These are phyloP conservation scores for Globisporangium emineosum DNA, from an alignment of 352 stramenopile genomes.

Conservation along the genomic window DNA sequence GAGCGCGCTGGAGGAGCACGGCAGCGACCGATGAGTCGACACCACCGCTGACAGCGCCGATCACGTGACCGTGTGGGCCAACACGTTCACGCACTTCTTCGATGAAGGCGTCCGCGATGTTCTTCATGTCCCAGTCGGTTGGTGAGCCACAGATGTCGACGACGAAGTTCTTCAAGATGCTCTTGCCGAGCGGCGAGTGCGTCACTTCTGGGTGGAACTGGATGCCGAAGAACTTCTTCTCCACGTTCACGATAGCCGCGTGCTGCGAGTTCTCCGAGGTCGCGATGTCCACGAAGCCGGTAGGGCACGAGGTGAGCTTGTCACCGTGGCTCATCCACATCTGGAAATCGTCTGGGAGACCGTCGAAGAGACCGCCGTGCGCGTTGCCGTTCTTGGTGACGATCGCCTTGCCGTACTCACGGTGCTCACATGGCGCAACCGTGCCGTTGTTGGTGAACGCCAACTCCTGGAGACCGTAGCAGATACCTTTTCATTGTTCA, in stretches of 20 bases:
- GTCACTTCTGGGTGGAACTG: conserved; percentile 98
- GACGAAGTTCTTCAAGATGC: conserved; percentile 97
- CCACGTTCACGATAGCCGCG: conserved; percentile 93
- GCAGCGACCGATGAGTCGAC: conserved; percentile 99
- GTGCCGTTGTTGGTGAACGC: conserved; percentile 95
- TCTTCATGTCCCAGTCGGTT: conserved; percentile 98
- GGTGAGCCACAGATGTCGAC: conserved; percentile 93
- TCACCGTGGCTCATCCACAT: conserved; percentile 99
- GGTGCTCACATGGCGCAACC: conserved; percentile 91
- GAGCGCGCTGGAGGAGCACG: conserved; percentile 96
- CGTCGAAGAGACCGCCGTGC: conserved; percentile 85
- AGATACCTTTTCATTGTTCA: conserved; percentile 81
- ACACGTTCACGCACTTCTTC: conserved; percentile 90
- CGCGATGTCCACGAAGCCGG: conserved; percentile 90
- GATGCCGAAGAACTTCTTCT: conserved; percentile 95
- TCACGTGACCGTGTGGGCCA: conserved; percentile 94
- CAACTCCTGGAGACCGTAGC: conserved; percentile 95
- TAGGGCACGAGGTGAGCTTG: conserved; percentile 94
- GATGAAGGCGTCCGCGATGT: conserved; percentile 91
- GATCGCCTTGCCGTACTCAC: conserved; percentile 98
- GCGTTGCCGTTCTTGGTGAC: conserved; percentile 71
- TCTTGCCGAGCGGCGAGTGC: conserved; percentile 94
- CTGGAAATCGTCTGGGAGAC: conserved; percentile 92
- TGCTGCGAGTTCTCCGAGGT: conserved; percentile 91
- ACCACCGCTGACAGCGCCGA: conserved; percentile 97